Evolutionary conservation across 345 rosid genomes (phyloP).

Genomic region (Anastatica hierochuntica): DNA sequence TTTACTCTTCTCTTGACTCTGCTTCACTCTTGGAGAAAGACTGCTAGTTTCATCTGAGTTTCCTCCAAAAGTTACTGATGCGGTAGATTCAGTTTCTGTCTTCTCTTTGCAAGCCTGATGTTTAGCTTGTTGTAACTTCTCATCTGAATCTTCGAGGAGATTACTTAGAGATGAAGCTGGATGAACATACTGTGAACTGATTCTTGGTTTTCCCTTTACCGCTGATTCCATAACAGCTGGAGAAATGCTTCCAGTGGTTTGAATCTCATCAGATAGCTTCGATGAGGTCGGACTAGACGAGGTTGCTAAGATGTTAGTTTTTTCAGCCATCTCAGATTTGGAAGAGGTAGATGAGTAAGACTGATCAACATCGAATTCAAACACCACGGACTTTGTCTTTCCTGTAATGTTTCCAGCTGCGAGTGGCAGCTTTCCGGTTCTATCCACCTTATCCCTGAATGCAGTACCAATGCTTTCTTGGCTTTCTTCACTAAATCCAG

Average conservation of each 20-base stretch:
- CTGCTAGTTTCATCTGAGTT: constrained; percentile 30
- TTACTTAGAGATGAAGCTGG: constrained; percentile 34
- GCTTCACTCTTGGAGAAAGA: constrained; percentile 44
- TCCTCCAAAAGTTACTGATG: constrained; percentile 13
- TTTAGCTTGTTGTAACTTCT: constrained; percentile 18
- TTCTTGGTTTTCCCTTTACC: constrained; percentile 34
- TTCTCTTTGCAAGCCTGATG: too few species aligned
- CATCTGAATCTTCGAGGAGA: constrained; percentile 20
- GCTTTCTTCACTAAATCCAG: constrained; percentile 31
- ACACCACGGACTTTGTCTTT: constrained; percentile 49
- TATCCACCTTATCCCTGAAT: constrained; percentile 15
- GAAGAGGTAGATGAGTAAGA: constrained; percentile 34
- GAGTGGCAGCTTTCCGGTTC: constrained; percentile 10
- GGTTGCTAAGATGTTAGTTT: constrained; percentile 22
- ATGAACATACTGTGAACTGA: constrained; percentile 56
- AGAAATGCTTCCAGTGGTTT: constrained; percentile 67
- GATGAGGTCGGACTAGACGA: constrained; percentile 48
- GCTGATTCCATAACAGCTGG: constrained; percentile 36
- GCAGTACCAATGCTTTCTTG: constrained; percentile 24
- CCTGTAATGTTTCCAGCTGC: constrained; percentile 26
- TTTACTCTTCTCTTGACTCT: constrained; percentile 19
- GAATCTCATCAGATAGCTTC: constrained; percentile 67
- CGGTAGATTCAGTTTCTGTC: constrained; percentile 28
- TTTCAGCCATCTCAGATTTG: constrained; percentile 22
- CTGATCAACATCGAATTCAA: constrained; percentile 38